Evolutionary conservation across 805 yeast species (phyloP), one percentile per base, ranked within the genome.

Genomic region (Priceomyces carsonii): DNA sequence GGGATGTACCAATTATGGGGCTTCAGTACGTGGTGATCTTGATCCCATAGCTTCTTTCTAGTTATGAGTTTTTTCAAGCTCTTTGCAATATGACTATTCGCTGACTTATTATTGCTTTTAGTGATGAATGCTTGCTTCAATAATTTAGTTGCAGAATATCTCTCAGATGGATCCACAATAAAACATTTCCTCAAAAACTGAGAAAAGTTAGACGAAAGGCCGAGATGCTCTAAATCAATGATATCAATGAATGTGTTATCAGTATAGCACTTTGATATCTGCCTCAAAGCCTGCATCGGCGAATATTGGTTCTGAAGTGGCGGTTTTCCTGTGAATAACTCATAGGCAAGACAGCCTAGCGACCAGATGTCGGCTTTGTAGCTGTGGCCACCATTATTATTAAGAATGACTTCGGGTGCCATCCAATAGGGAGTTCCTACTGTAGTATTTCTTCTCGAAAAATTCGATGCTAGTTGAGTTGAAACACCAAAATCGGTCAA

Each of bases 311-410:
- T 57, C 39, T 68, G 73, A 21, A 80, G 54, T 7, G 95, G 93
- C 1, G 95, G 93, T 45, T 73, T 80, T 0, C 90, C 88, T 19
- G 69, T 69, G 8, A 83, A 81, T 42, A 85, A 59, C 51, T 85
- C 95, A 38, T 80, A 80, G 2, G 85, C 79, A 22, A 91, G 84
- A 41, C 87, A 83, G 1, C 91, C 93, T 39, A 84, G 61, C 6
- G 87, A 80, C 93, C 93, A 84, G 3, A 84, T 72, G 56, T 84
- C 93, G 0, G 91, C 90, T 33, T 77, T 73, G 44, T 42, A 67
- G 35, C 63, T 54, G 44, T 69, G 73, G 35, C 75, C 81, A n/a
- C 80, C 77, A 45, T 80, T 76, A 42, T 74, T 77, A 44, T 77
- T 73, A 43, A 69, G 51, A 17, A 77, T 75, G 1, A 77, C 76